Evolutionary conservation across 2,329 filamentous ascomycete genomes (phyloP).

Genomic region (Beauveria rudraprayagi): DNA sequence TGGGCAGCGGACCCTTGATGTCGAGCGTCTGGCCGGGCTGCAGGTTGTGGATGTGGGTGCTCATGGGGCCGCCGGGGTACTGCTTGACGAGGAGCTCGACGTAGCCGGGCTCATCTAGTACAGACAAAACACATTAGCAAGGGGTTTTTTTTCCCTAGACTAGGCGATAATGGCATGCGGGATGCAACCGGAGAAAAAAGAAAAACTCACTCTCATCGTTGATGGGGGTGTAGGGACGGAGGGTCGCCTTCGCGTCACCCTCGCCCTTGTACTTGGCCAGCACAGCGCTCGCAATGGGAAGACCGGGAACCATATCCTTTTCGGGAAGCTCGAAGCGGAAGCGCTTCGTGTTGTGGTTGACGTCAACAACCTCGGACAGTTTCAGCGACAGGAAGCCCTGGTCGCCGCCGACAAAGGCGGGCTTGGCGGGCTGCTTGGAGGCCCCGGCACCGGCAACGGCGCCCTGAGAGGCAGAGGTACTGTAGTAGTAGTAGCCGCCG

Average conservation of each 20-base stretch:
- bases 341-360: slow-evolving; percentile 95
- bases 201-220: slow-evolving; percentile 65
- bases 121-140: neutral
- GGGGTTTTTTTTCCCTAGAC: no score
- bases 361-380: slow-evolving; percentile 65
- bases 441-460: slow-evolving; percentile 24
- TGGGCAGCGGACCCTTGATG: slow-evolving; percentile 92
- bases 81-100: slow-evolving; percentile 87
- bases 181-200: neutral
- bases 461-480: slow-evolving; percentile 32
- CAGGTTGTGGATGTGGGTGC: slow-evolving; percentile 77
- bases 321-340: slow-evolving; percentile 83
- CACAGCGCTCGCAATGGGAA: slow-evolving; percentile 76
- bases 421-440: slow-evolving; percentile 34
- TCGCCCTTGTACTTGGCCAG: slow-evolving; percentile 85
- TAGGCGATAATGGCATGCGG: no score
- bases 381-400: slow-evolving; percentile 82
- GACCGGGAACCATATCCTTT: slow-evolving; percentile 73
- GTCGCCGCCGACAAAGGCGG: slow-evolving; percentile 70
- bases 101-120: slow-evolving; percentile 64
- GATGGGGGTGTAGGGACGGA: slow-evolving; percentile 88
- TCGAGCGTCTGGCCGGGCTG: slow-evolving; percentile 73
- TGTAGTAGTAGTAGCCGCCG: slow-evolving; percentile 48
- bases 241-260: slow-evolving; percentile 74
- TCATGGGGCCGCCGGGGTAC: slow-evolving; percentile 90